Conservation (phyloP, 164 flowering plant species). For the Stephania cephalantha region DNA sequence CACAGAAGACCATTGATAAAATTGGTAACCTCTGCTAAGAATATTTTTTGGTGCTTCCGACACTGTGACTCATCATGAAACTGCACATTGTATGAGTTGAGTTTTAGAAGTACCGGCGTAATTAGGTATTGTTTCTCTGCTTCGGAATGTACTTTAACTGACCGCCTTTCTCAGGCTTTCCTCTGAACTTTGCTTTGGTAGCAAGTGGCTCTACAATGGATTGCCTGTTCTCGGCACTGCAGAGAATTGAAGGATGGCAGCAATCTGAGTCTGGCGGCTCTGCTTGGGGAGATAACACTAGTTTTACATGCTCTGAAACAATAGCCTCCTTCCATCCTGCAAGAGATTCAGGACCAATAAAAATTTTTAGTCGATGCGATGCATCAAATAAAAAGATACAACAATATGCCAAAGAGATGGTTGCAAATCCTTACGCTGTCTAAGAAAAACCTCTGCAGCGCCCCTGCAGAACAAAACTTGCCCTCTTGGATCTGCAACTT, state of each 20-base stretch:
- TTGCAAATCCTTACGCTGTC: slow-evolving; percentile 44
- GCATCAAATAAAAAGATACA: not conserved
- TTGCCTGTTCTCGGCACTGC: slow-evolving; percentile 29
- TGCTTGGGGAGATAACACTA: slow-evolving; percentile 37
- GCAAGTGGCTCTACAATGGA: slow-evolving; percentile 7
- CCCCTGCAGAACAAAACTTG: slow-evolving; percentile 25
- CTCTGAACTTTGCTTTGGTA: slow-evolving; percentile 27
- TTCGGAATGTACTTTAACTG: slow-evolving; percentile 59
- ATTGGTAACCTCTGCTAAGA: slow-evolving; percentile 65
- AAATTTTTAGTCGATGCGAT: not conserved
- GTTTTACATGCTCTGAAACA: slow-evolving; percentile 52
- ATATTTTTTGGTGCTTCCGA: slow-evolving; percentile 10
- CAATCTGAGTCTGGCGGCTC: slow-evolving; percentile 27
- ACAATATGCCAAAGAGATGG: not conserved
- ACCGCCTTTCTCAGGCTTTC: slow-evolving; percentile 39
- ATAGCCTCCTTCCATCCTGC: slow-evolving; percentile 89
- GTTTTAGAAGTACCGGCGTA: not conserved
- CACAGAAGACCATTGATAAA: slow-evolving; percentile 69
- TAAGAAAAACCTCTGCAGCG: slow-evolving; percentile 59
- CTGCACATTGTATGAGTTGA: slow-evolving; percentile 30
- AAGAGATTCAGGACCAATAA: slow-evolving; percentile 1
- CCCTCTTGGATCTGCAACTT: slow-evolving; percentile 16
- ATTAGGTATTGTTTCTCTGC: slow-evolving; percentile 30
- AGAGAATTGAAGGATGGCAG: slow-evolving; percentile 16
- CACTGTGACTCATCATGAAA: slow-evolving; percentile 8